Evolutionary conservation across 805 yeast species (phyloP).

Genomic region (Aciculoconidium aculeatum): DNA sequence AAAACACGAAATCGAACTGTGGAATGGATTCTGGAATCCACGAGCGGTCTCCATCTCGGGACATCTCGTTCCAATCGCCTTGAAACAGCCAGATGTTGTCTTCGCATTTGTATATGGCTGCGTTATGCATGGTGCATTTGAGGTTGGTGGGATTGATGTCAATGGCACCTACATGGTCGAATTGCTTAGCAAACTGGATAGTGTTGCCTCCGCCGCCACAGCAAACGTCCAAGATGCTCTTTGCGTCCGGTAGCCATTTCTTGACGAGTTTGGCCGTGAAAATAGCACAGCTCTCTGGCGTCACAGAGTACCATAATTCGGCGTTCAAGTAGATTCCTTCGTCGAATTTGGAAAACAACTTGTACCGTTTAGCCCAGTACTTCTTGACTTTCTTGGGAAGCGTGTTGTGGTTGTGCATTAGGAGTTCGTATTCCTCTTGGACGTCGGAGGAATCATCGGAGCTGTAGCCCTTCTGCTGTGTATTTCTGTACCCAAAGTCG

Average conservation of each 20-base stretch:
- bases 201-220: constrained; percentile 89
- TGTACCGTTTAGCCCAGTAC: constrained; percentile 59
- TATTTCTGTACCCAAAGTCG: neutral
- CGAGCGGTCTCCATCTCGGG: constrained; percentile 13
- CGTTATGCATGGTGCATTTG: constrained; percentile 62
- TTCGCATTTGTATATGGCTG: constrained; percentile 53
- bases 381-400: constrained; percentile 40
- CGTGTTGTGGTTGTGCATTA: constrained; percentile 33
- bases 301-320: constrained; percentile 83
- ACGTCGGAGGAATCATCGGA: constrained; percentile 4
- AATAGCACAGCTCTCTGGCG: constrained; percentile 71
- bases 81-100: constrained; percentile 43
- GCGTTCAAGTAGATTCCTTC: constrained; percentile 63
- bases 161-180: constrained; percentile 53
- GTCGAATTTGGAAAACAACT: constrained; percentile 57
- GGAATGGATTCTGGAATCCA: constrained; percentile 30
- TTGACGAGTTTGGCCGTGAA: constrained; percentile 50
- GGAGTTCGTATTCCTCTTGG: constrained; percentile 19
- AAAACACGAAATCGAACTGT: constrained; percentile 50
- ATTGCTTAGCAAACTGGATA: constrained; percentile 62
- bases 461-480: neutral
- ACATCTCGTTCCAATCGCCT: constrained; percentile 45
- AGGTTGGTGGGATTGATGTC: constrained; percentile 58
- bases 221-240: constrained; percentile 57
- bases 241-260: constrained; percentile 45